Percentiles rank a stretch among this genome's conserved stretches.
Evolutionary conservation across 2,329 filamentous ascomycete genomes (phyloP).

Genomic region (Aureobasidium leucospermi): DNA sequence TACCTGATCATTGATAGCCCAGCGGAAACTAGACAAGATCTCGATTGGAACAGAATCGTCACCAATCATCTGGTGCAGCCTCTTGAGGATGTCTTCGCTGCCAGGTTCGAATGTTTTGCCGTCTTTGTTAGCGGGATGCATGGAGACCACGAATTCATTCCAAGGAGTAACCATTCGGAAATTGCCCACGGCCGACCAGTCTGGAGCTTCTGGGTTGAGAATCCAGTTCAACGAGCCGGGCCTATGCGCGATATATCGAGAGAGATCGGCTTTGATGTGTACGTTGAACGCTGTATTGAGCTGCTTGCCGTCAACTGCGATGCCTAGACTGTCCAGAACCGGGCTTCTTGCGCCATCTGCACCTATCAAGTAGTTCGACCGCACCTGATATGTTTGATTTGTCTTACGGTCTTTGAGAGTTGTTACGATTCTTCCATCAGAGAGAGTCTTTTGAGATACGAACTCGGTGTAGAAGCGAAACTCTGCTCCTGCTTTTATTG

Average conservation of each 20-base stretch:
- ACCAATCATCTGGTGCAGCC: constrained; percentile 47
- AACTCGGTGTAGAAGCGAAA: constrained; percentile 35
- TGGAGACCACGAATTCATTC: constrained; percentile 51
- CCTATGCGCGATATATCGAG: constrained; percentile 42
- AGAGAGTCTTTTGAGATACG: constrained; percentile 24
- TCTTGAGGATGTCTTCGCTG: constrained; percentile 39
- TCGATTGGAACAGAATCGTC: constrained; percentile 46
- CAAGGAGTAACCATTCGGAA: constrained; percentile 57
- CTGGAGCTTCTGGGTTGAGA: constrained; percentile 47
- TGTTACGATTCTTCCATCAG: constrained; percentile 28
- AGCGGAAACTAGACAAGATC: constrained; percentile 49
- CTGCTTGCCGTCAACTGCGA: constrained; percentile 38
- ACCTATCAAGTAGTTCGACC: constrained; percentile 52
- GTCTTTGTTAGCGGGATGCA: constrained; percentile 28
- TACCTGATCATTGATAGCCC: constrained; percentile 56
- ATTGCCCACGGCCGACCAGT: constrained; percentile 45
- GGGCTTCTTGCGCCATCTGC: constrained; percentile 47
- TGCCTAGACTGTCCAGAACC: constrained; percentile 39
- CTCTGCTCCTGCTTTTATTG: constrained; percentile 31
- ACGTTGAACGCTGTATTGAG: constrained; percentile 46
- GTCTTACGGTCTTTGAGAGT: constrained; percentile 31
- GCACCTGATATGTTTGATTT: constrained; percentile 38
- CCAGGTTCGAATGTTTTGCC: constrained; percentile 33
- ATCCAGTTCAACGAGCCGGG: constrained; percentile 56
- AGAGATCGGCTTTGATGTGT: constrained; percentile 44